A percentile compares a stretch with the other conserved stretches of the same genome.
Evolutionary conservation across 768 basidiomycete species (phyloP).

Genomic region (Sporobolomyces roseus): DNA sequence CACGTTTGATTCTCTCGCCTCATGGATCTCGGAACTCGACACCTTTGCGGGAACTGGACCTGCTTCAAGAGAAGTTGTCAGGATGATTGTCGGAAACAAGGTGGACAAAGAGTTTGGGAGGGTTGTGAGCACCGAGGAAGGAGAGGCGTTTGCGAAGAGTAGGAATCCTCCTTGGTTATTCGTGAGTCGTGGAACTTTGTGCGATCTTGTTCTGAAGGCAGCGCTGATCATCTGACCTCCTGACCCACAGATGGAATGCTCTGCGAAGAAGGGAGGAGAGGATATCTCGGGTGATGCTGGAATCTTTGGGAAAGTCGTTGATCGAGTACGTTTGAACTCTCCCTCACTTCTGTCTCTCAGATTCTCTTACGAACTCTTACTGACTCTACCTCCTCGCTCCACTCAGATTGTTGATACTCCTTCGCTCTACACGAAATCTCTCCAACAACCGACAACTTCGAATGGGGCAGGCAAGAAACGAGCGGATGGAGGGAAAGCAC

Average conservation of each 20-base stretch:
- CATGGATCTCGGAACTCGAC: constrained; percentile 83
- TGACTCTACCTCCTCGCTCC: background rate
- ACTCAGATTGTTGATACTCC: constrained; percentile 38
- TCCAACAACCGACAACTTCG: background rate
- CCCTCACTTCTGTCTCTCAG: background rate
- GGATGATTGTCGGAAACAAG: constrained; percentile 88
- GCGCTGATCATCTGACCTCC: too few species aligned
- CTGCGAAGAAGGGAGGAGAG: constrained; percentile 82
- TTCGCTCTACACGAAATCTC: constrained; percentile 33
- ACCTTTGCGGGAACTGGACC: constrained; percentile 58
- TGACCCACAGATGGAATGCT: constrained; percentile 62
- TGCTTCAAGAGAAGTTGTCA: constrained; percentile 74
- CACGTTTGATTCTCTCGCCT: constrained; percentile 81
- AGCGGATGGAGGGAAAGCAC: background rate
- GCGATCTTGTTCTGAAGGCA: too few species aligned
- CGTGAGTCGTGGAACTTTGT: constrained; percentile 33
- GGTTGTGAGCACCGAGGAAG: constrained; percentile 76
- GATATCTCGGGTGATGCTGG: constrained; percentile 58
- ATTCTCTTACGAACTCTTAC: background rate
- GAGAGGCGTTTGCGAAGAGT: constrained; percentile 63
- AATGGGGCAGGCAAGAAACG: background rate
- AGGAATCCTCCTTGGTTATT: constrained; percentile 76
- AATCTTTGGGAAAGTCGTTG: constrained; percentile 71
- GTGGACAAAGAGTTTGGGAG: constrained; percentile 94
- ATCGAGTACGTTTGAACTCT: constrained; percentile 63